Percentiles rank a stretch among this genome's conserved stretches.
These are phyloP conservation scores for Entomophthora muscae DNA, from an alignment of 371 early-diverging fungal species.

Conservation along the genomic window DNA sequence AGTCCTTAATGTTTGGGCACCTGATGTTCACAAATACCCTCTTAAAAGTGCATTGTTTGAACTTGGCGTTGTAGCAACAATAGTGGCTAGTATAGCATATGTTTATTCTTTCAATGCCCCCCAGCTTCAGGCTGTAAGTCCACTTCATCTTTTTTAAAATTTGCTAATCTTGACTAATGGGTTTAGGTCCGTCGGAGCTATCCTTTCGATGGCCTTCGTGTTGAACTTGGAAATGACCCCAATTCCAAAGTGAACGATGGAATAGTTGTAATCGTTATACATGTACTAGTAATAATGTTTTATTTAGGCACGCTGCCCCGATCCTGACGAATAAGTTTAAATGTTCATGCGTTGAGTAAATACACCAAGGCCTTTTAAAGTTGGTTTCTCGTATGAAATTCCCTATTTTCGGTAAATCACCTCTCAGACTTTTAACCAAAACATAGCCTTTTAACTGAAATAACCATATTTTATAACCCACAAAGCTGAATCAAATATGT, in stretches of 20 bases:
- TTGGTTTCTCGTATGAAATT: too few species aligned
- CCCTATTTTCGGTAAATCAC: too few species aligned
- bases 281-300: too few species aligned
- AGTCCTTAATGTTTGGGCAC: slow-evolving; percentile 7
- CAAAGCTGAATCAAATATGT: too few species aligned
- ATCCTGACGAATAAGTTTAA: too few species aligned
- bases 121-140: background rate
- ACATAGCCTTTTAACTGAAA: too few species aligned
- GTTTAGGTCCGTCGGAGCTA: slow-evolving; percentile 1
- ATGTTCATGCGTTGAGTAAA: too few species aligned
- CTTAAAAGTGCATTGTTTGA: slow-evolving; percentile 2
- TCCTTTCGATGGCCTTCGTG: slow-evolving; percentile 6
- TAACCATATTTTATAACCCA: too few species aligned
- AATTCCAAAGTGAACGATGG: background rate
- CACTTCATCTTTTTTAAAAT: background rate
- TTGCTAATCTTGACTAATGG: too few species aligned
- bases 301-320: too few species aligned
- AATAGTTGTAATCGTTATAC: background rate
- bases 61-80: background rate
- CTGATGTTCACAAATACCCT: slow-evolving; percentile 5
- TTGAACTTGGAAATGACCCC: slow-evolving; percentile 5
- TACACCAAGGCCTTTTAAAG: too few species aligned
- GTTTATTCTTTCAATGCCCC: slow-evolving; percentile 5
- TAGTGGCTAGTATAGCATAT: background rate
- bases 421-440: too few species aligned